Base-by-base conservation (phyloP, 768 basidiomycete species). In the Collybiopsis luxurians region DNA sequence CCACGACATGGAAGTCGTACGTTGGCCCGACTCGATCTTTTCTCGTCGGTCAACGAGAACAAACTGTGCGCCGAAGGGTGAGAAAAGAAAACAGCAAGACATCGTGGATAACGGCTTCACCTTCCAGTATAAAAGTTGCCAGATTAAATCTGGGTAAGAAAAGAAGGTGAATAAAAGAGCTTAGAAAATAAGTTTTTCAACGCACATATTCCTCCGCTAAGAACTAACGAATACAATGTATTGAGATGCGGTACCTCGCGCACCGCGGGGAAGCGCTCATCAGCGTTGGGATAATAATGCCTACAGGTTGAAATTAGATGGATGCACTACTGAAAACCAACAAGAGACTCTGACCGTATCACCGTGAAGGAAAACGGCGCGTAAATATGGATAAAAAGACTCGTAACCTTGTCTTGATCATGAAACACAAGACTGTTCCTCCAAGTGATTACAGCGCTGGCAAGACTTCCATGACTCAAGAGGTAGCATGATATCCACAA, bases 371-470 rank as follows among this genome's bases (percentile, higher is more conserved):
- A 86, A 60, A 96, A 84, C 0, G 97, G 92, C 0, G 92, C 82
- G 66, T 97, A 98, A 56, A 98, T 88, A 67, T 99, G 97, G 30
- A 99, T 84, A 74, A 95, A 98, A 24, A 99, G 75, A 10, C 90
- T 93, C 17, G 92, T 98, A 66, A 98, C 91, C 71, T 98, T 98
- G 70, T 99, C 97, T 55, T 85, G 81, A 65, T 96, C 95, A 66
- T 99, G 97, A 75, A 99, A 99, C 2, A 99, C 97, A 23, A 99
- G 84, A 61, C 92, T 95, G 66, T 99, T 99, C 59, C 97, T 82
- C 97, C 97, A 99, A 10, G 96, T 98, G 63, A 98, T 92, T 48
- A 98, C 95, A 0, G 96, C 95, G 51, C 90, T 92, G 0, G 92
- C 95, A 30, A 97, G 81, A 0, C 90, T 83, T 0, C 95, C 97